Base-by-base conservation (phyloP, 2,329 filamentous ascomycete genomes). In the Trichoderma breve region DNA sequence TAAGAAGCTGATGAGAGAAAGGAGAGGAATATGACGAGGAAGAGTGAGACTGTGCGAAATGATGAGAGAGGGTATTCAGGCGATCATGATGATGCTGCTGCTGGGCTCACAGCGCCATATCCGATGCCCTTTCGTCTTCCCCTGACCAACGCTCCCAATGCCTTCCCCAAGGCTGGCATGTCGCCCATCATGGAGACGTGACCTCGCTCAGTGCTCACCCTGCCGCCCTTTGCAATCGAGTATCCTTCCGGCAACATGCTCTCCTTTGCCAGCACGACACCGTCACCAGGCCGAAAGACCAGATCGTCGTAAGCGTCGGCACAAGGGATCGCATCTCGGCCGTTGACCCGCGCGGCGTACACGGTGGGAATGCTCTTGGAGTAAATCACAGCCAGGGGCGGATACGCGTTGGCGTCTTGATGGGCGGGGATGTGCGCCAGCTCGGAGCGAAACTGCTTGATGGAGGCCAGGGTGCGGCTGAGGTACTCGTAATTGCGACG, bases 161-260 rank as follows among this genome's bases (percentile, higher is more conserved):
- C 94, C 76, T 85, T 87, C 0, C 94, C 94, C 0, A 97, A 91
- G 0, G 91, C 93, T 74, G 93, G 90, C 74, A 97, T 79, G 83
- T 98, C 95, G 0, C 95, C 95, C 36, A 98, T 81, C 77, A 98
- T 85, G 1, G 93, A 94, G 43, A 98, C 91, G 82, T 98, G 95
- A 0, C 95, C 95, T 3, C 94, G 86, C 75, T 97, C 93, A 69
- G 91, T 94, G 75, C 89, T 91, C 14, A 97, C 89, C 21, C 93
- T 84, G 0, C 94, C 94, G 14, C 91, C 91, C 60, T 87, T 89
- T 1, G 91, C 93, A 43, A 92, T 85, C 63, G 88, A 86, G 79
- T 97, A 98, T 0, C 94, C 94, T 3, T 88, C 83, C 0, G 95
- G 95, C 57, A 97, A 81, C 93, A 97, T 95, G 0, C 94, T 92